Evolutionary conservation across 208 protist genomes (phyloP).

Genomic region (Trypanosoma congolense): DNA sequence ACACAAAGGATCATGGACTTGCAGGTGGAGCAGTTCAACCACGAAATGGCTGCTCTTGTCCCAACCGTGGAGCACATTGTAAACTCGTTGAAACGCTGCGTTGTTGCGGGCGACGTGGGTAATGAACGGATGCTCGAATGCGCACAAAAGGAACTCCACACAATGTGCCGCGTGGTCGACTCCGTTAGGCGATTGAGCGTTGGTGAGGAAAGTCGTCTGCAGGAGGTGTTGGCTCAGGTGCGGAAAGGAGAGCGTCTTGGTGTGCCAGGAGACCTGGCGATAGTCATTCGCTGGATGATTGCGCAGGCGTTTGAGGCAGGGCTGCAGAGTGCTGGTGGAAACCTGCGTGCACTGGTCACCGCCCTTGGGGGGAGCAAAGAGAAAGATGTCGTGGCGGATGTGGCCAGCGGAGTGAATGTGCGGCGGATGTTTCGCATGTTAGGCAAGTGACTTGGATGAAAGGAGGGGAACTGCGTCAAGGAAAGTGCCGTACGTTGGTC

Average conservation of each 20-base stretch:
- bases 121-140: slow-evolving; percentile 9
- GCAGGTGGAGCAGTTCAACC: slow-evolving; percentile 18
- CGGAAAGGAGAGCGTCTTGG: neutral
- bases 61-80: slow-evolving; percentile 11
- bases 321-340: slow-evolving; percentile 9
- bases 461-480: too few species aligned
- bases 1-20: neutral
- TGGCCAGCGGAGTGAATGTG: neutral
- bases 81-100: slow-evolving; percentile 12
- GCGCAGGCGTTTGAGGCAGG: slow-evolving; percentile 16
- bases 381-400: neutral
- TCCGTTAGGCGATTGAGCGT: slow-evolving; percentile 9
- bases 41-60: slow-evolving; percentile 13
- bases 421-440: neutral
- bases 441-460: neutral
- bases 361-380: neutral
- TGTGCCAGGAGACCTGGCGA: slow-evolving; percentile 12
- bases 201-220: slow-evolving; percentile 7
- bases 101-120: neutral
- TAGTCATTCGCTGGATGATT: slow-evolving; percentile 25
- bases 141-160: slow-evolving; percentile 12
- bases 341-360: slow-evolving; percentile 6
- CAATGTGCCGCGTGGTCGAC: slow-evolving; percentile 8
- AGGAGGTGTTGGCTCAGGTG: neutral
- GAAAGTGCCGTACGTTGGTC: too few species aligned